Base-by-base conservation (phyloP, 2,329 filamentous ascomycete genomes). In the Fusarium sp. region DNA sequence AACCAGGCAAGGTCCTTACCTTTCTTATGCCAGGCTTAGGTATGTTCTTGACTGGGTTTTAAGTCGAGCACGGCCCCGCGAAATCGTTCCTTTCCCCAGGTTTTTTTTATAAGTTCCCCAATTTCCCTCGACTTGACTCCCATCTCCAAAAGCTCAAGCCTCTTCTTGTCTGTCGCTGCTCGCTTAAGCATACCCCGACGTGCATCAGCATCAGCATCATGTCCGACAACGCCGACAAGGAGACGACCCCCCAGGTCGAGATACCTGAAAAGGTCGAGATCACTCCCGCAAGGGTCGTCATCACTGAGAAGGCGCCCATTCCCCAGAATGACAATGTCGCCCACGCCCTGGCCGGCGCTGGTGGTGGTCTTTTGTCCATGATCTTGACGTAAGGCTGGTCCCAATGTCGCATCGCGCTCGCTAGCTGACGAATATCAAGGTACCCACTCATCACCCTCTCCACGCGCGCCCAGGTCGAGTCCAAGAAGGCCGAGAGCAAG, bases 371-470 rank as follows among this genome's bases (percentile, higher is more conserved):
- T 66, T 86, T 98, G 67, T 98, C 96, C 77, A 99, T 98, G 94
- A 90, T 95, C 77, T 85, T 99, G 83, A 99, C 96, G 91, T 97
- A 89, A 72, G 87, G 60, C 42, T 55, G 17, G 58, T 42, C 24
- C 27, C 49, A 27, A n/a, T 24, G 22, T 27, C 68, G 46, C 64
- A 36, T 68, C 44, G 33, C 49, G 64, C 68, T 66, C 60, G 38
- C 59, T 51, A 35, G 49, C 72, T 74, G 31, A 74, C 73, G 17
- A 51, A 12, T 6, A 29, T 31, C 63, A 80, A 96, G 94, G 75
- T 98, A 98, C 83, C 96, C 96, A 46, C 91, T 99, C 78, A 97
- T 99, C 81, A 98, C 96, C 36, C 92, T 99, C 73, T 99, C 96
- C 24, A 99, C 96, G 36, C 93, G 96, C 81, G 96, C 96, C 49